phyloP scores from a whole-genome alignment of 2,329 filamentous ascomycete genomes.

The Penicillium sp. region DNA sequence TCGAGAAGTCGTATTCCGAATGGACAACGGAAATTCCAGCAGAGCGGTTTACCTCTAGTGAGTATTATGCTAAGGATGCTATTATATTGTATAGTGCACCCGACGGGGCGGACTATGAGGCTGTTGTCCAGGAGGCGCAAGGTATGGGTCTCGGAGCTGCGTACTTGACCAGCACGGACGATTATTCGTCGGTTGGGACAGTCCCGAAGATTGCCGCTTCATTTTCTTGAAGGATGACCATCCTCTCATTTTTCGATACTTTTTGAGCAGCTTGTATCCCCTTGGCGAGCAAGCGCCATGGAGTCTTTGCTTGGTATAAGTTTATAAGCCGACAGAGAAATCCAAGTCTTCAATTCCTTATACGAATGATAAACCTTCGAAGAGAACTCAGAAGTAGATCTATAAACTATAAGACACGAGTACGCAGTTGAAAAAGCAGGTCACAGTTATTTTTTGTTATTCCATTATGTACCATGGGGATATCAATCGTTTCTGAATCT shows the following conservation, averaged over 20 bases:
- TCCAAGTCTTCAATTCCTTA: too few relatives aligned
- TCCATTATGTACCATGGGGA: not conserved
- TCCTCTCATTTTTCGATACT: too few relatives aligned
- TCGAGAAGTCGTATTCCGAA: conserved; percentile 20
- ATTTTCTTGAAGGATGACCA: conserved; percentile 5
- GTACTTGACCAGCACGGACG: conserved; percentile 18
- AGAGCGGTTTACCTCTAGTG: conserved; percentile 7
- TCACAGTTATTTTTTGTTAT: not conserved
- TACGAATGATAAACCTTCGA: too few relatives aligned
- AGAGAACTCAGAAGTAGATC: too few relatives aligned
- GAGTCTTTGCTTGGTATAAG: too few relatives aligned
- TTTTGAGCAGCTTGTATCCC: too few relatives aligned
- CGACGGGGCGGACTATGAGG: conserved; percentile 4
- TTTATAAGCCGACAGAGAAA: too few relatives aligned
- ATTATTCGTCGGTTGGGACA: conserved; percentile 13
- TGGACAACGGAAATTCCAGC: conserved; percentile 10
- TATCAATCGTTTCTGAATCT: not conserved
- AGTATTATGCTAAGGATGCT: conserved; percentile 15
- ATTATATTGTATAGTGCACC: conserved; percentile 17
- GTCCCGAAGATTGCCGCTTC: conserved; percentile 17
- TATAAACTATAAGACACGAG: too few relatives aligned
- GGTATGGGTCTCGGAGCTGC: conserved; percentile 22
- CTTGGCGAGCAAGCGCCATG: too few relatives aligned
- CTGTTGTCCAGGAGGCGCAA: conserved; percentile 14
- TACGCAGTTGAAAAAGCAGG: too few relatives aligned